Conservation (phyloP, 2,329 filamentous ascomycete genomes). For the Fusarium metavorans region DNA sequence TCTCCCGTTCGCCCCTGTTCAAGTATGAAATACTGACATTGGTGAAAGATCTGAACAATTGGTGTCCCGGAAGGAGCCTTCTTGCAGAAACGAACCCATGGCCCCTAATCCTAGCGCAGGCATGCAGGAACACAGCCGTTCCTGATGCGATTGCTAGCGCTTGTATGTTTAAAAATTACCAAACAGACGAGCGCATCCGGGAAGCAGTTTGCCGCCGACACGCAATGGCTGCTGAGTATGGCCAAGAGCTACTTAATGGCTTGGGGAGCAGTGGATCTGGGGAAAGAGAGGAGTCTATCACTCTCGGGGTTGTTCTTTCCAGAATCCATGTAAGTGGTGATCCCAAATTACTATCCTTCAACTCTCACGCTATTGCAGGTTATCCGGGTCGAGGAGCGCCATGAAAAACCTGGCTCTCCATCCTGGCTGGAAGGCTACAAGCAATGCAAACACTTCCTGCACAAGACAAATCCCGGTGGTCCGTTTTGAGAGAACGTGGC, state of each 20-base stretch:
- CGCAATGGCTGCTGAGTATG: background rate
- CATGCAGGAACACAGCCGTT: background rate
- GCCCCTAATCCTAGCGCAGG: background rate
- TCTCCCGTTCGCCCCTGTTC: background rate
- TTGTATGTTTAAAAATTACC: background rate
- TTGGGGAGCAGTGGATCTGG: background rate
- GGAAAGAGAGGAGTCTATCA: background rate
- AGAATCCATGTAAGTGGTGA: background rate
- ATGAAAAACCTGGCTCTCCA: background rate
- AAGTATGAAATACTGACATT: background rate
- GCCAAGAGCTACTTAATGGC: background rate
- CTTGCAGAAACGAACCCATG: background rate
- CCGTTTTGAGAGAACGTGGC: no score
- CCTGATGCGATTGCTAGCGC: background rate
- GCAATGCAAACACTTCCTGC: no score
- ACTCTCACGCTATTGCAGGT: background rate
- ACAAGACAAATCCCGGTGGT: no score
- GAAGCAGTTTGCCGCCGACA: background rate
- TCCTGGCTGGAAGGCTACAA: background rate
- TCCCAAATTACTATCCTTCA: background rate
- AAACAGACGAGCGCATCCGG: background rate
- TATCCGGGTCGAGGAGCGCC: background rate
- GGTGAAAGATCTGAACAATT: background rate
- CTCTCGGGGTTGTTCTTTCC: background rate
- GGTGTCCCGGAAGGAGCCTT: background rate